Base-by-base conservation (phyloP, 108 stramenopile species). In the Cyclotella atomus region DNA sequence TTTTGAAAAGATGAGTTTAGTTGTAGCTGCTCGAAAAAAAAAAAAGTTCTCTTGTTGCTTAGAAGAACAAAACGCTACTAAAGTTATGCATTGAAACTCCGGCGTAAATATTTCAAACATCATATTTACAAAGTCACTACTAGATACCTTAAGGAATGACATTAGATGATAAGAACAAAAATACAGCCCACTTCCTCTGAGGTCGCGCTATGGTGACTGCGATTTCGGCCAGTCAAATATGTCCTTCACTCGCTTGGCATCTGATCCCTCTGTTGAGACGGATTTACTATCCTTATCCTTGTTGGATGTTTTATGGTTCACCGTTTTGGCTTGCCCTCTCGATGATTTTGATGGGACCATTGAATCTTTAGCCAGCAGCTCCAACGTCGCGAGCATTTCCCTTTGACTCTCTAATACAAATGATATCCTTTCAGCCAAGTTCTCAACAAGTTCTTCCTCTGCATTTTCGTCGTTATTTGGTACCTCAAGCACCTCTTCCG, bases 381-480 rank as follows among this genome's bases (percentile, higher is more conserved):
- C 71, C 25, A 72, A 25, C 52, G 50, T 53, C 1, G 61, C 49
- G 17, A 60, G 19, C 60, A 60, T 72, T 63, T 72, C 71, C 47
- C 23, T 53, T 25, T 72, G 71, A 43, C 71, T 63, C 23, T 72
- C 61, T 33, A 63, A 54, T 17, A 72, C 34, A 43, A 53, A 50
- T 3, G 70, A 19, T 60, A 60, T 60, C 27, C 70, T 36, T 19
- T 60, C 50, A 17, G 57, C 70, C 30, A 71, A 49, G 32, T 71
- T 46, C 25, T 71, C 70, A 3, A 72, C 59, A 15, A 72, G 35
- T 24, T 35, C 71, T 54, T 72, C 61, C 14, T 72, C 61, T 25
- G 29, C 14, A 53, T 33, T 35, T 50, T 67, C 50, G 2, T 16
- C 7, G 5, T 33, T 4, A 20, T 53, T 19, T 0, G 61, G 15